Conservation (phyloP, 2,329 filamentous ascomycete species). For the Trichoderma koningiopsis region DNA sequence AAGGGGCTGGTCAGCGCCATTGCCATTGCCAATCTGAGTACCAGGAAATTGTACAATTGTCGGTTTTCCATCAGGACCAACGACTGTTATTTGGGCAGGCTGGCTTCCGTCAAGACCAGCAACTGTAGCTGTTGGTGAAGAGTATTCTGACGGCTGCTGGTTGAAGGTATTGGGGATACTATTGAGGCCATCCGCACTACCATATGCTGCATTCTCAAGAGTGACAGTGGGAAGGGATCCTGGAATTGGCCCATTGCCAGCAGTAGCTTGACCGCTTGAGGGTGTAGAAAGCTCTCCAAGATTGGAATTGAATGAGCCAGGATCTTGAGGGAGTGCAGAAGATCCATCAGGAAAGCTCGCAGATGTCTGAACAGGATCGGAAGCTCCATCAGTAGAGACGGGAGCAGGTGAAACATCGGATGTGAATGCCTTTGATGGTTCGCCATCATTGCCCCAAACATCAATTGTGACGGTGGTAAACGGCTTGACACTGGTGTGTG, state of each 20-base stretch:
- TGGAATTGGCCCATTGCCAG: background rate
- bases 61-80: slow-evolving; percentile 33
- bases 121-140: slow-evolving; percentile 27
- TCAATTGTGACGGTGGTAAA: slow-evolving; percentile 44
- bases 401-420: slow-evolving; percentile 27
- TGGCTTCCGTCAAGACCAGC: background rate
- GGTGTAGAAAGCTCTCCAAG: slow-evolving; percentile 26
- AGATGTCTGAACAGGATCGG: slow-evolving; percentile 30
- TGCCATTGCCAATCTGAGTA: slow-evolving; percentile 10
- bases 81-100: slow-evolving; percentile 30
- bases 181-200: background rate
- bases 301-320: slow-evolving; percentile 27
- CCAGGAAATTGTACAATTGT: slow-evolving; percentile 32
- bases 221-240: background rate
- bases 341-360: slow-evolving; percentile 22
- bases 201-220: slow-evolving; percentile 16
- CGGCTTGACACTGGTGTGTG: slow-evolving; percentile 31
- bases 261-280: slow-evolving; percentile 24
- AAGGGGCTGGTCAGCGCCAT: slow-evolving; percentile 17
- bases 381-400: slow-evolving; percentile 26
- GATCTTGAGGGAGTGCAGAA: slow-evolving; percentile 26
- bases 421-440: slow-evolving; percentile 26
- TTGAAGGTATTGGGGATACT: background rate
- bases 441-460: slow-evolving; percentile 36
- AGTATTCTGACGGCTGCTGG: slow-evolving; percentile 24